These are phyloP conservation scores for Purpureocillium lavendulum DNA, from an alignment of 2,329 filamentous ascomycete genomes.

Conservation along the genomic window DNA sequence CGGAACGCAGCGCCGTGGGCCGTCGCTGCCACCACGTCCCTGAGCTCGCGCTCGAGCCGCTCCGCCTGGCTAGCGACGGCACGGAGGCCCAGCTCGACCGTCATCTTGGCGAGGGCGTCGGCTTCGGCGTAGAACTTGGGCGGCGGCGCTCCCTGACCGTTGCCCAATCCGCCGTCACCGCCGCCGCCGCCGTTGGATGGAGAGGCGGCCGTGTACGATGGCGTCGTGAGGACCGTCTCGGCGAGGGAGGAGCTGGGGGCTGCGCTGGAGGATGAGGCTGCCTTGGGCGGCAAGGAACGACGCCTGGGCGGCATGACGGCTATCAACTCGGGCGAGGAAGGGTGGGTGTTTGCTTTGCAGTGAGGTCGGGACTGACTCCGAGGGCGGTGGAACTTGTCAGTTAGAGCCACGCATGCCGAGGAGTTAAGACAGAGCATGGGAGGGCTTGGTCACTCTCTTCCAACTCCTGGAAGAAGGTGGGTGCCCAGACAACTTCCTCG, in stretches of 20 bases:
- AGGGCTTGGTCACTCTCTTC: no score
- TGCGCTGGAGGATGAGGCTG: background rate
- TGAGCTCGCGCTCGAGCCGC: constrained; percentile 20
- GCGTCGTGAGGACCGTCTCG: background rate
- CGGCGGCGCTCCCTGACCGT: no score
- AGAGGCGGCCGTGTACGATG: background rate
- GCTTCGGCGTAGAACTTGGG: constrained; percentile 15
- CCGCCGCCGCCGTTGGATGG: no score
- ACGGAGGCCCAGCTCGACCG: constrained; percentile 25
- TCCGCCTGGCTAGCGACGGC: constrained; percentile 17
- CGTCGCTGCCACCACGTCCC: constrained; percentile 15
- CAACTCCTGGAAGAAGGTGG: no score
- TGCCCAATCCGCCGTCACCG: no score
- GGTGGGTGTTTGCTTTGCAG: no score
- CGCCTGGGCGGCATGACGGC: background rate
- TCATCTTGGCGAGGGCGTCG: constrained; percentile 26
- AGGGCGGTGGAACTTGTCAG: no score
- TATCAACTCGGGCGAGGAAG: background rate
- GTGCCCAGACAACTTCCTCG: no score
- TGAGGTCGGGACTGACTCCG: no score
- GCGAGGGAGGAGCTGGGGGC: no score
- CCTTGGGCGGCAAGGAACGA: background rate
- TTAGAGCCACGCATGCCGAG: no score
- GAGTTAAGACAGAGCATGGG: no score
- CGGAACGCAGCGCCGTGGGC: constrained; percentile 19